A percentile compares a stretch with the other conserved stretches of the same genome.
These are phyloP conservation scores for Rhodotorula paludigena DNA, from an alignment of 768 basidiomycete genomes.

Conservation along the genomic window DNA sequence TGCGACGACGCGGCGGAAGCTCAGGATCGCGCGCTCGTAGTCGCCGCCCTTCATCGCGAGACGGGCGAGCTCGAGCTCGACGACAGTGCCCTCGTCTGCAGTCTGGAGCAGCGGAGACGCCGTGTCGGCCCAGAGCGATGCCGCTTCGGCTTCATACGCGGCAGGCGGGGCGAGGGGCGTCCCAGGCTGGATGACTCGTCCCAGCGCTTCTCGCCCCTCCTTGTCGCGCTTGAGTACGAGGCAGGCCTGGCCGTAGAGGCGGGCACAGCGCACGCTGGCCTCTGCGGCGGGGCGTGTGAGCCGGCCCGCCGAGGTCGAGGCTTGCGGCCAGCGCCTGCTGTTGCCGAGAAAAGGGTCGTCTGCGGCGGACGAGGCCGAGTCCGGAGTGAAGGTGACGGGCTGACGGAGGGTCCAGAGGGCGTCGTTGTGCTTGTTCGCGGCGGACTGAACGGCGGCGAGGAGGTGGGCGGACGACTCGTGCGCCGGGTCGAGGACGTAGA, in stretches of 20 bases:
- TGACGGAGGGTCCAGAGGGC: conserved; percentile 61
- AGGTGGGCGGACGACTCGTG: conserved; percentile 80
- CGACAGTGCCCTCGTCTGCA: conserved; percentile 47
- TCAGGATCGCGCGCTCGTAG: conserved; percentile 63
- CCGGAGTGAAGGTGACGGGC: conserved; percentile 17
- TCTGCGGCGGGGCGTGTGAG: conserved; percentile 57
- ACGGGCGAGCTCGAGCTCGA: conserved; percentile 70
- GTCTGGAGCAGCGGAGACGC: background rate
- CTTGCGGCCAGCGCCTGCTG: background rate
- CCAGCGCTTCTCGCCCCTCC: conserved; percentile 54
- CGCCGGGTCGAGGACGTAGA: conserved; percentile 63
- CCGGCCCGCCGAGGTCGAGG: background rate
- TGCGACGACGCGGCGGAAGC: conserved; percentile 66
- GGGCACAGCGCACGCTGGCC: conserved; percentile 68
- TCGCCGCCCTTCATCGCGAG: conserved; percentile 75
- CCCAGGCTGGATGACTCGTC: conserved; percentile 47
- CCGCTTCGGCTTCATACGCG: conserved; percentile 1
- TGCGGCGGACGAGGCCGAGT: too few relatives aligned
- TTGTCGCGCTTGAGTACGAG: conserved; percentile 66
- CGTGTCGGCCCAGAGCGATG: background rate
- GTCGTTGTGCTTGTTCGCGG: conserved; percentile 66
- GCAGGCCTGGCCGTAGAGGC: conserved; percentile 74
- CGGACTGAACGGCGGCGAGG: conserved; percentile 71
- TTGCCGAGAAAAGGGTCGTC: conserved; percentile 3
- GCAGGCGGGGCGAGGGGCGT: conserved; percentile 55